Base-by-base conservation (phyloP, 805 yeast genomes). In the Maudiozyma bulderi region DNA sequence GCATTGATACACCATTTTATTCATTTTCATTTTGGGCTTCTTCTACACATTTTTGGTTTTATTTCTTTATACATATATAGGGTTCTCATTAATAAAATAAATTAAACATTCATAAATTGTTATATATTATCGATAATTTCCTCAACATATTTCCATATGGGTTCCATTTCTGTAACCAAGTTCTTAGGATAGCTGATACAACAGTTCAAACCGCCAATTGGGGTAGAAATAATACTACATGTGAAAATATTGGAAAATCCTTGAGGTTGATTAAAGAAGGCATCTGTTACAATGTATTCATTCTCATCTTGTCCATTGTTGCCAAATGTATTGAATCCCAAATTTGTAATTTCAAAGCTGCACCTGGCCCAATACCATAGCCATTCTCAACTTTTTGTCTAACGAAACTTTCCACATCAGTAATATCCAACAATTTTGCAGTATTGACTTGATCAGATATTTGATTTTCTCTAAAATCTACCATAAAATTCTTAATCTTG, bases 301-400 rank as follows among this genome's bases (percentile, higher is more conserved):
- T 14, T 38, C 14, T 40, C 14, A 13, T 46, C 48, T 28, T 7
- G 6, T 32, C 42, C 38, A n/a, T 35, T 45, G 3, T 31, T 34
- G 3, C 40, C 44, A 42, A 62, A 63, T 4, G 52, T 33, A 32
- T 58, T 60, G 20, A 49, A 49, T 0, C 67, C 67, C 13, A 63
- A 45, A 47, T 63, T 63, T 6, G 66, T 56, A 9, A 63, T 52
- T 52, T 63, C 67, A 50, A 63, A 1, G 65, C 58, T 6, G 57
- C 50, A 28, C 50, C 50, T 6, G 65, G 64, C 3, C 57, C 54
- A 29, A 35, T 6, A 13, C 31, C 46, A 11, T 48, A 46, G 8
- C 42, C 8, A 8, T 45, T 47, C 4, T 50, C 47, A 10, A 57
- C 26, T 46, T 59, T 62, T 8, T 50, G 50, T 31, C 45, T 40